Conservation (phyloP, 306 rosid genomes). For the Sophora flavescens region DNA sequence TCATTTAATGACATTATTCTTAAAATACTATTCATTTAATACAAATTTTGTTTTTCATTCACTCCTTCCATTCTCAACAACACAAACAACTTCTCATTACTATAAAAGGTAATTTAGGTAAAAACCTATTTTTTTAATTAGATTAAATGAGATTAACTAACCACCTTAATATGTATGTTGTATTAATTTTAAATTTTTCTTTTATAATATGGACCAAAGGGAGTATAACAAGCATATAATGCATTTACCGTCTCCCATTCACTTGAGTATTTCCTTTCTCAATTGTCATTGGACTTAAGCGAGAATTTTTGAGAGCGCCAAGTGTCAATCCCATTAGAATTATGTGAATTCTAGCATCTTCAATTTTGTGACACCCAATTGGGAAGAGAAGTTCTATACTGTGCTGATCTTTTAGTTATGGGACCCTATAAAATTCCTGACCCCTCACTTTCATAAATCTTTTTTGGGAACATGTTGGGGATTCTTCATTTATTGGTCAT, state of each 20-base stretch:
- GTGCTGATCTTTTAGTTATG: background rate
- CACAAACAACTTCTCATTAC: no score
- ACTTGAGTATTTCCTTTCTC: background rate
- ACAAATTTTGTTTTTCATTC: no score
- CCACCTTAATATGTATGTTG: no score
- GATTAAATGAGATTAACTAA: no score
- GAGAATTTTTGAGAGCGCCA: background rate
- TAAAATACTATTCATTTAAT: no score
- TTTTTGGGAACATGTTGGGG: background rate
- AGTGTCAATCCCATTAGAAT: conserved; percentile 1
- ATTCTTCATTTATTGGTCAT: conserved; percentile 25
- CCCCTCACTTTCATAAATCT: background rate
- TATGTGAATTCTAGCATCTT: background rate
- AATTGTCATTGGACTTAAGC: background rate
- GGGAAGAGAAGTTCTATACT: background rate
- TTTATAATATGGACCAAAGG: no score
- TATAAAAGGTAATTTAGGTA: no score
- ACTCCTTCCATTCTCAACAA: no score
- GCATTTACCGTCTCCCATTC: conserved; percentile 1
- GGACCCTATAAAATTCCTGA: conserved; percentile 2
- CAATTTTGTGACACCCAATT: conserved; percentile 6
- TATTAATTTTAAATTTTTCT: no score
- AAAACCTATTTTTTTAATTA: no score
- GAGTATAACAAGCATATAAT: conserved; percentile 5
- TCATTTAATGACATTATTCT: no score